Evolutionary conservation across 2,329 filamentous ascomycete species (phyloP).

Genomic region (Alternaria viburni): DNA sequence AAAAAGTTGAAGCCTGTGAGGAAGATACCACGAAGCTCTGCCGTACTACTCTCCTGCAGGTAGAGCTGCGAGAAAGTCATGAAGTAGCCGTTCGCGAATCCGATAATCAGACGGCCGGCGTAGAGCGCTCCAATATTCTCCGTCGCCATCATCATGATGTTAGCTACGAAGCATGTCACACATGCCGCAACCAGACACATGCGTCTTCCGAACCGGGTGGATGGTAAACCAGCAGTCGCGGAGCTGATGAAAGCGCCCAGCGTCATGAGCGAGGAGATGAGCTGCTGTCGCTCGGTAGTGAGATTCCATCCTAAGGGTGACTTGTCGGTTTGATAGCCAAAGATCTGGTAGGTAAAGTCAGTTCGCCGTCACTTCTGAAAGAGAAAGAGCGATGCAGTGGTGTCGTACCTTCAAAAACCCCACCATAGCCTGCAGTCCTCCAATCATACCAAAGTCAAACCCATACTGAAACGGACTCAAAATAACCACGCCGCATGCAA

Average conservation of each 20-base stretch:
- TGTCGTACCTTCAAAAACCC: constrained; percentile 54
- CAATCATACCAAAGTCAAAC: constrained; percentile 60
- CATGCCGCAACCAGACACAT: constrained; percentile 56
- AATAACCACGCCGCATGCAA: constrained; percentile 57
- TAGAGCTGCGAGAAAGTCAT: constrained; percentile 62
- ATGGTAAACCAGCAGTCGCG: constrained; percentile 48
- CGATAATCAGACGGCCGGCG: constrained; percentile 61
- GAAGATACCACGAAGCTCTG: constrained; percentile 58
- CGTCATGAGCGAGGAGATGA: constrained; percentile 56
- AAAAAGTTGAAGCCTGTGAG: constrained; percentile 58
- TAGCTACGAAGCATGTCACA: constrained; percentile 58
- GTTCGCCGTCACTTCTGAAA: background rate
- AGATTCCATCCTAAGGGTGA: constrained; percentile 53
- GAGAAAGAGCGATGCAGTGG: too few relatives aligned
- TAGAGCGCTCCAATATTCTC: constrained; percentile 61
- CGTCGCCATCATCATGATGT: constrained; percentile 65
- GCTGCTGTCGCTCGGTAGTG: constrained; percentile 50
- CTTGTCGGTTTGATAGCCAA: constrained; percentile 38
- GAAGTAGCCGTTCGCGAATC: constrained; percentile 63
- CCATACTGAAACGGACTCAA: constrained; percentile 62
- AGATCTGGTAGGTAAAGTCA: constrained; percentile 25
- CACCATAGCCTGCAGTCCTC: constrained; percentile 59
- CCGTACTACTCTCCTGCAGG: constrained; percentile 59
- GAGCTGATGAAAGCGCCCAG: constrained; percentile 55
- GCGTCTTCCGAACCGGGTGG: constrained; percentile 53